phyloP scores from a whole-genome alignment of 495 filamentous ascomycete genomes.

The Recurvomyces mirabilis region DNA sequence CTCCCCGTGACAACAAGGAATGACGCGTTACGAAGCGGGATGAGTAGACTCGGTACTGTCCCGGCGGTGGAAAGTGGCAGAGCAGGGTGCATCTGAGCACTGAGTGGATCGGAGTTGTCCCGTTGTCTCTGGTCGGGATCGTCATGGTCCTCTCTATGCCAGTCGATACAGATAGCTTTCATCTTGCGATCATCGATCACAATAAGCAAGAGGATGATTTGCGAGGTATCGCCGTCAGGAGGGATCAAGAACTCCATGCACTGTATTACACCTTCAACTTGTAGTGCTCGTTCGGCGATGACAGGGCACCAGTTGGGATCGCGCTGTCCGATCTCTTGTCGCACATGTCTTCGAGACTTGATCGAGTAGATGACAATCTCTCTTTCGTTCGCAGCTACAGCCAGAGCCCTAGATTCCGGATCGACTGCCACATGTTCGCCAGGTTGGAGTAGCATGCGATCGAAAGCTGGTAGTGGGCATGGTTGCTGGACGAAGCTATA shows the following conservation, averaged over 20 bases:
- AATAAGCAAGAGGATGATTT: slow-evolving; percentile 67
- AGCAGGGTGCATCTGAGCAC: background rate
- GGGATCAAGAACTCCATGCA: slow-evolving; percentile 84
- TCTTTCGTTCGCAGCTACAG: slow-evolving; percentile 49
- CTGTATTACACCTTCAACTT: slow-evolving; percentile 61
- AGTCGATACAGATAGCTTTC: slow-evolving; percentile 13
- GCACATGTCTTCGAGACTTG: slow-evolving; percentile 39
- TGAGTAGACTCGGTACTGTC: slow-evolving; percentile 11
- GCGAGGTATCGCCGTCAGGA: slow-evolving; percentile 42
- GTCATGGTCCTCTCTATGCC: too few species aligned
- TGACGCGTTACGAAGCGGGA: slow-evolving; percentile 18
- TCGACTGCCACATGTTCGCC: slow-evolving; percentile 78
- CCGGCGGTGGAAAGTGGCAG: slow-evolving; percentile 3
- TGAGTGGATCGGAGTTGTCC: background rate
- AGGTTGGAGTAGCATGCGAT: slow-evolving; percentile 45
- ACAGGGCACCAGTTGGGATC: slow-evolving; percentile 21
- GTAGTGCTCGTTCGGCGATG: slow-evolving; percentile 42
- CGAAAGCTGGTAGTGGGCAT: slow-evolving; percentile 45
- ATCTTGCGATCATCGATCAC: slow-evolving; percentile 32
- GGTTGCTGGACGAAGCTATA: slow-evolving; percentile 50
- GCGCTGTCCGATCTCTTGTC: slow-evolving; percentile 28
- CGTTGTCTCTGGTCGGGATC: too few species aligned
- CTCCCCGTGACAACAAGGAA: slow-evolving; percentile 20
- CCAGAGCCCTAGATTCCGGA: slow-evolving; percentile 56
- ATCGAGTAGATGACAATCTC: slow-evolving; percentile 53